Base-by-base conservation (phyloP, 2,329 filamentous ascomycete genomes). In the Xylariaceae sp. region DNA sequence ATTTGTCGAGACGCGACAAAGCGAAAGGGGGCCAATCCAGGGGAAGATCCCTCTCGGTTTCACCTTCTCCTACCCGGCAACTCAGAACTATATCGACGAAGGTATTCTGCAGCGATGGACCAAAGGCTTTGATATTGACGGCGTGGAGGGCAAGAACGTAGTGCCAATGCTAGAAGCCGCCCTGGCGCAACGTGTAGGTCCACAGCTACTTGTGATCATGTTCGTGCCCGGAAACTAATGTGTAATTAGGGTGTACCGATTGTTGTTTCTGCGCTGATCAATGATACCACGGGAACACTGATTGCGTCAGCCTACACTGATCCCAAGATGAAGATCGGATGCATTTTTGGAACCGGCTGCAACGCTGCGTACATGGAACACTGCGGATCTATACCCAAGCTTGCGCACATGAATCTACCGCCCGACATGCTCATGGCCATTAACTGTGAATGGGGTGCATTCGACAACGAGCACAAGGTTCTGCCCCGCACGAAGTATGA, bases 331-430 rank as follows among this genome's bases (percentile, higher is more conserved):
- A 91, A 85, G 74, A 94, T 97, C 66, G 94, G 94, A 52, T 96
- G 92, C 73, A 99, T 99, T 69, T 99, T 99, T 67, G 94, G 94
- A 65, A 99, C 94, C 12, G 94, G 94, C 55, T 96, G 94, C 76
- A 99, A 99, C 67, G 94, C 92, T 39, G 94, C 94, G 37, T 99
- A 99, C 76, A 95, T 99, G 88, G 94, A 99, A 74, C 75, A 95
- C 67, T 89, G 84, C 60, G 91, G 90, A 61, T 89, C 87, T 12
- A 90, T 99, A 61, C 92, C 92, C 61, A 99, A 99, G 79, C 83
- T 99, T 51, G 89, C 88, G 10, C 85, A 96, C 74, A 82, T 95
- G 79, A 94, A 95, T 66, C 81, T 97, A 36, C 88, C 91, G 47
- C 78, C 89, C 0, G 85, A 94, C 57, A 84, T 84, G 56, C 90